Evolutionary conservation across 208 protist species (phyloP).

Genomic region (Leishmania tarentolae): DNA sequence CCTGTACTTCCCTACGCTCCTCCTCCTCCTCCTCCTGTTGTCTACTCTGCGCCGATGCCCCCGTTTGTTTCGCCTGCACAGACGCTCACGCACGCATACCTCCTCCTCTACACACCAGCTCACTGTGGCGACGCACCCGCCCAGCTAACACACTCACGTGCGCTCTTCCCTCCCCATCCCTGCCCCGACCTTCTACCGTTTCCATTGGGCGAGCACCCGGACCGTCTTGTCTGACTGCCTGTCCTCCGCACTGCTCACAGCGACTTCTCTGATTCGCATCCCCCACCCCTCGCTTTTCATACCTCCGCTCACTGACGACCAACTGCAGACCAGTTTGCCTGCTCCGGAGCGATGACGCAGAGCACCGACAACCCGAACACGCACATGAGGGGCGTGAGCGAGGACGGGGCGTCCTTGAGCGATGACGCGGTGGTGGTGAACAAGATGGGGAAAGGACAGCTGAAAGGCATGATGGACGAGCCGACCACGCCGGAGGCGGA

Average conservation of each 20-base stretch:
- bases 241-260: conserved; percentile 5
- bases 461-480: not conserved
- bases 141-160: not conserved
- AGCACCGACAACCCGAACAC: not conserved
- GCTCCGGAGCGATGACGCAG: not conserved
- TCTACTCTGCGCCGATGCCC: not conserved
- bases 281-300: not conserved
- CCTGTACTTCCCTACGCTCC: not conserved
- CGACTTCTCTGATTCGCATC: not conserved
- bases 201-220: not conserved
- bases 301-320: not conserved
- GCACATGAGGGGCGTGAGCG: not conserved
- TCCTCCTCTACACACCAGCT: not conserved
- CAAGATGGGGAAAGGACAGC: not conserved
- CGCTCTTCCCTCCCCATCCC: not conserved
- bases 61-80: not conserved
- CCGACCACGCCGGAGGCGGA: not conserved
- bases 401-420: not conserved
- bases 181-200: not conserved
- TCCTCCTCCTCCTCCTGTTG: not conserved
- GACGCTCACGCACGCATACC: not conserved
- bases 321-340: not conserved
- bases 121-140: not conserved
- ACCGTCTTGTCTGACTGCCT: not conserved
- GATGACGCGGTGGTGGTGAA: not conserved